These are phyloP conservation scores for Cardamine chenopodiifolia DNA, from an alignment of 345 rosid species.

Conservation along the genomic window DNA sequence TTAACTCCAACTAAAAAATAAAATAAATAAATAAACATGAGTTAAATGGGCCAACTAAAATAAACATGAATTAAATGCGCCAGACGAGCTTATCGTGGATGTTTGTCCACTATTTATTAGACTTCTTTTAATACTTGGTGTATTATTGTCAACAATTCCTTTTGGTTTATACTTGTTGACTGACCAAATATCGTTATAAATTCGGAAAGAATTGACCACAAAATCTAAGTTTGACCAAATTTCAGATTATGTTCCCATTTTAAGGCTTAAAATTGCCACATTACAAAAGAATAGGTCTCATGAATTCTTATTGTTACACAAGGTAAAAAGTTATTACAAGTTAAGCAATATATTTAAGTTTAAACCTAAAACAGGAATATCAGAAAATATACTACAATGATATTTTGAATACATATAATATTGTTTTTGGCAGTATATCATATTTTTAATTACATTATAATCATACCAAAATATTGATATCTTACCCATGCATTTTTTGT, in stretches of 20 bases:
- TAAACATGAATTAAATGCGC: background rate
- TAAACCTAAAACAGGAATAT: background rate
- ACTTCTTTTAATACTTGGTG: background rate
- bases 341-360: background rate
- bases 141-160: background rate
- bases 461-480: background rate
- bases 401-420: background rate
- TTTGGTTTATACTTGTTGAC: background rate
- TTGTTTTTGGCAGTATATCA: background rate
- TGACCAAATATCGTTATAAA: background rate
- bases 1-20: background rate
- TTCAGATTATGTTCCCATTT: background rate
- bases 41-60: background rate
- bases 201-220: background rate
- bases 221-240: background rate
- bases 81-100: background rate
- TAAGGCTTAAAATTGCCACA: background rate
- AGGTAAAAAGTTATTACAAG: background rate
- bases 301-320: background rate
- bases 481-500: background rate
- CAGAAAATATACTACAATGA: background rate
- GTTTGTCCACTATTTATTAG: background rate
- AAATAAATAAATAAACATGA: background rate
- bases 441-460: too few relatives aligned
- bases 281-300: background rate